Base-by-base conservation (phyloP, 2,329 filamentous ascomycete species). In the Tolypocladium ovalisporum region DNA sequence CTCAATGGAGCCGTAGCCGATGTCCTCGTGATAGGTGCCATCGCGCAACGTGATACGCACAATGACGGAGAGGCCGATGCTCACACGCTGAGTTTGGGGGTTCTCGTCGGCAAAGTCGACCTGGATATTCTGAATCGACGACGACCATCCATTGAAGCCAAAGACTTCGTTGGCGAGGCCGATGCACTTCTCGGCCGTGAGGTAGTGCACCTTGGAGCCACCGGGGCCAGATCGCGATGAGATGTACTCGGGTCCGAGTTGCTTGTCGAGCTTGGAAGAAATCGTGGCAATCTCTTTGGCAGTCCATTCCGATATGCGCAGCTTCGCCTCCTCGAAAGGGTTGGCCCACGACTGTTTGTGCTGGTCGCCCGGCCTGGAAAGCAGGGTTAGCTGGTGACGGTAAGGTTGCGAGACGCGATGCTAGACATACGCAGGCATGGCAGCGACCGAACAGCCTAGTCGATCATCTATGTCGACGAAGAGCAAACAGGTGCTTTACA, bases 101-200 rank as follows among this genome's bases (percentile, higher is more conserved):
- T 87, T 86, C 73, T 97, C 91, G 67, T 97, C 93, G 60, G 94
- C 90, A 72, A 95, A 97, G 72, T 99, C 94, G 59, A 97, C 89
- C 68, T 96, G 88, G 40, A 97, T 88, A 68, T 95, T 91, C 68
- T 93, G 89, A 59, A 99, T 94, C n/a, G 88, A 88, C 57, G 90
- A 96, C 12, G 90, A 96, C 94, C 94, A 99, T 65, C 92, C 92
- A 73, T 97, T 96, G 77, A 97, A 97, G 12, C 92, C 92, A 74
- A 97, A 96, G 1, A 97, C 86, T 70, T 97, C 90, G 67, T 97
- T 97, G 56, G 92, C 92, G 55, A 97, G 86, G 58, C 89, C 88
- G 70, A 99, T 99, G 68, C 89, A 92, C 75, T 99, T 99, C 68
- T 97, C 93, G 1, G 91, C 92, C n/a, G 91, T 85, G 55, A 99